phyloP scores from a whole-genome alignment of 202 grass and related monocot species.

The Hordeum pubiflorum region DNA sequence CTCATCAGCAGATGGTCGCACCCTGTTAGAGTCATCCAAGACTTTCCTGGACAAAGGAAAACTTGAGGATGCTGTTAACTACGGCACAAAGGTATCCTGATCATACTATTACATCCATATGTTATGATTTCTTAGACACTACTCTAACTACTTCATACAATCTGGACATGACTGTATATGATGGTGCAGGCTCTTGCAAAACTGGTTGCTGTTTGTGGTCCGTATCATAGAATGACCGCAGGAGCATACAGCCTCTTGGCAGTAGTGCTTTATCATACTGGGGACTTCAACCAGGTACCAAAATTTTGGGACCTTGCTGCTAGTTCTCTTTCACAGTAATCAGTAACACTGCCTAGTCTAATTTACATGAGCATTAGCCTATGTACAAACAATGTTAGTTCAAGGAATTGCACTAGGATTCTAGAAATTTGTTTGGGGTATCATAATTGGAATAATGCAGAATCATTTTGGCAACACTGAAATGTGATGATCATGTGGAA shows the following conservation, averaged over 20 bases:
- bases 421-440: neutral
- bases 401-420: neutral
- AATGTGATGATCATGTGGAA: slow-evolving; percentile 16
- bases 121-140: slow-evolving; percentile 16
- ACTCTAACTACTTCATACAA: slow-evolving; percentile 15
- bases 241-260: slow-evolving; percentile 98
- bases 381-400: slow-evolving; percentile 17
- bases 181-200: slow-evolving; percentile 80
- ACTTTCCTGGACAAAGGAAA: slow-evolving; percentile 98
- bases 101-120: slow-evolving; percentile 13
- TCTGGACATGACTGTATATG: slow-evolving; percentile 12
- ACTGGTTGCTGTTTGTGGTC: slow-evolving; percentile 96
- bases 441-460: neutral
- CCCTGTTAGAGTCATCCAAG: slow-evolving; percentile 94
- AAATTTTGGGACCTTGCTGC: slow-evolving; percentile 10
- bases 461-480: neutral
- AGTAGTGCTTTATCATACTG: slow-evolving; percentile 98
- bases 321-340: slow-evolving; percentile 3
- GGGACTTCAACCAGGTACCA: slow-evolving; percentile 96
- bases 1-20: slow-evolving; percentile 92
- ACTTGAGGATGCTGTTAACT: slow-evolving; percentile 93
- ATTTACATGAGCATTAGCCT: neutral
- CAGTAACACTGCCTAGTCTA: neutral
- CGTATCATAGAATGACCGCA: slow-evolving; percentile 98
- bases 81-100: slow-evolving; percentile 71